Percentiles rank a stretch among this genome's conserved stretches.
These are phyloP conservation scores for Thelonectria olida DNA, from an alignment of 2,329 filamentous ascomycete species.

Conservation along the genomic window DNA sequence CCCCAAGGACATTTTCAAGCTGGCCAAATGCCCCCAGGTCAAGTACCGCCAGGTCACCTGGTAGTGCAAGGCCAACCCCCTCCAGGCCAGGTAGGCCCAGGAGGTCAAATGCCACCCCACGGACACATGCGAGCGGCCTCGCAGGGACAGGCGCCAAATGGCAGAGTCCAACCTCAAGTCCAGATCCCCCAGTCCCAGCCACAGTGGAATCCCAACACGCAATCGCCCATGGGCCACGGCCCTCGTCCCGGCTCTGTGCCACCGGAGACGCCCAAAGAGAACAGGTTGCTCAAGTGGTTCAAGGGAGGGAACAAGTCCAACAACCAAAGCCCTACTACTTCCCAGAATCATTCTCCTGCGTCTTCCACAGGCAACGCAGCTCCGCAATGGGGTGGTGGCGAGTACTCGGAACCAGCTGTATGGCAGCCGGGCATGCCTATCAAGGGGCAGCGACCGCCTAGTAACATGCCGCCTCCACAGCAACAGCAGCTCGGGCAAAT, in stretches of 20 bases:
- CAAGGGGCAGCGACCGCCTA: neutral
- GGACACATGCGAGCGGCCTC: conserved; percentile 13
- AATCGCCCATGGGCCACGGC: conserved; percentile 22
- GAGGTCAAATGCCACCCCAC: conserved; percentile 14
- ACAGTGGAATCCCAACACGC: conserved; percentile 27
- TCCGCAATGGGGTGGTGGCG: conserved; percentile 32
- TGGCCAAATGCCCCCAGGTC: conserved; percentile 4
- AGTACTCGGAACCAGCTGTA: conserved; percentile 31
- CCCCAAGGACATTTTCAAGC: conserved; percentile 13
- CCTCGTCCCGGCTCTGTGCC: conserved; percentile 31
- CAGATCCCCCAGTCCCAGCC: conserved; percentile 24
- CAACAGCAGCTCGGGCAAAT: conserved; percentile 3
- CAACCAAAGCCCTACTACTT: conserved; percentile 29
- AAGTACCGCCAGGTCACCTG: conserved; percentile 3
- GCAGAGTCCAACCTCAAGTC: conserved; percentile 12
- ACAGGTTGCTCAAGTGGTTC: conserved; percentile 40
- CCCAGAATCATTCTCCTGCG: conserved; percentile 17
- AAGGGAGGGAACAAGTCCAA: conserved; percentile 36
- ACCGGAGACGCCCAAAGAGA: conserved; percentile 32
- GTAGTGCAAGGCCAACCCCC: neutral
- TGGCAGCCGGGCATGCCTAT: conserved; percentile 35
- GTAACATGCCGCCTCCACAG: neutral
- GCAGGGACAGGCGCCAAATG: conserved; percentile 8
- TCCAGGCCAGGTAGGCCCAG: neutral
- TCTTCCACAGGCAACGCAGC: conserved; percentile 14